Percentiles rank a stretch among this genome's conserved stretches.
Evolutionary conservation across 192 early-diverging fungal species (phyloP).

Genomic region (Nowakowskiella sp.): DNA sequence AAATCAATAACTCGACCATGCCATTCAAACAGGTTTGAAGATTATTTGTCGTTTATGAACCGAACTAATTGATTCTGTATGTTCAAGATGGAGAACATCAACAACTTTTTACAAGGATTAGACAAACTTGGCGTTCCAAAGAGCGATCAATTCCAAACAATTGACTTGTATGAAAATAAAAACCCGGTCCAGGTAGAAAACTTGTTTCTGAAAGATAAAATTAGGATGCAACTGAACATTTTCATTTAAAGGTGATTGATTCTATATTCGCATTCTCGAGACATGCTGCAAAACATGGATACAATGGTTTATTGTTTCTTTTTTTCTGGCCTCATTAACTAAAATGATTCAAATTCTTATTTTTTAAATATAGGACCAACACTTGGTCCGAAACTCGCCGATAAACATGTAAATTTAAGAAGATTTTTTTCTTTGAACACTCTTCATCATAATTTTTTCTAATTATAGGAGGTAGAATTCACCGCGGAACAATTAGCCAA

Average conservation of each 20-base stretch:
- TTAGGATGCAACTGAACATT: conserved; percentile 18
- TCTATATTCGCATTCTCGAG: conserved; percentile 65
- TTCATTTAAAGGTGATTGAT: too few species aligned
- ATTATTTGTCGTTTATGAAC: too few species aligned
- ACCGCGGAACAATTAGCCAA: conserved; percentile 50
- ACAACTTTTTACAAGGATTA: conserved; percentile 53
- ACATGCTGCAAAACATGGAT: conserved; percentile 55
- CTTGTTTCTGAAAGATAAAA: conserved; percentile 27
- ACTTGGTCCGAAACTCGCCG: conserved; percentile 68
- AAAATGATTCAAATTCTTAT: neutral
- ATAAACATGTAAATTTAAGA: conserved; percentile 32
- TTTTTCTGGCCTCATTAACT: neutral
- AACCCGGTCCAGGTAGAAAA: conserved; percentile 33
- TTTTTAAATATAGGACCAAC: conserved; percentile 5
- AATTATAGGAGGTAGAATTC: conserved; percentile 42
- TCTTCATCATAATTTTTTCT: neutral
- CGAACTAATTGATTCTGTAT: too few species aligned
- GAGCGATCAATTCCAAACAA: conserved; percentile 70
- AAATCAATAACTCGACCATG: conserved; percentile 58
- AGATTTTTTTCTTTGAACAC: neutral
- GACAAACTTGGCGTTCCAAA: conserved; percentile 60
- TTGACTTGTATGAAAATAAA: conserved; percentile 70
- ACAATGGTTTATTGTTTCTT: conserved; percentile 19
- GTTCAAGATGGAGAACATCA: conserved; percentile 75
- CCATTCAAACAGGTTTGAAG: conserved; percentile 59